Evolutionary conservation across 2,329 filamentous ascomycete species (phyloP).

Genomic region (Sclerotinia subarctica): DNA sequence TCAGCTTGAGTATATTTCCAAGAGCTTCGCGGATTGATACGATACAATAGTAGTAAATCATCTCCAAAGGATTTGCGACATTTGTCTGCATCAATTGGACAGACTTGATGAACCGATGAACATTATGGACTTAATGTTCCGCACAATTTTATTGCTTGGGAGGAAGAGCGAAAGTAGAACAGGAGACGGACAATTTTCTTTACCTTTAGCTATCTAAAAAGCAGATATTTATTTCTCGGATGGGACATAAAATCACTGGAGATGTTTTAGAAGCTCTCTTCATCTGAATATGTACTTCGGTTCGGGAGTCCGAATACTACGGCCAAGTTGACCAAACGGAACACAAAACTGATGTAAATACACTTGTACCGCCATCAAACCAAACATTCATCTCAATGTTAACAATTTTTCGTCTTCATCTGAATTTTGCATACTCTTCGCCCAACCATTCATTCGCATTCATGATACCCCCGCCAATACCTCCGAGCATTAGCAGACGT

Average conservation of each 20-base stretch:
- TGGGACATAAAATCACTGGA: neutral
- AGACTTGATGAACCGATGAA: neutral
- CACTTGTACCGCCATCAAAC: neutral
- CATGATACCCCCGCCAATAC: neutral
- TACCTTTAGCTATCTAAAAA: neutral
- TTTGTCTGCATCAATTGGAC: neutral
- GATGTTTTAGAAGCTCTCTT: neutral
- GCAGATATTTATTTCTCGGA: neutral
- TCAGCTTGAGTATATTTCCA: neutral
- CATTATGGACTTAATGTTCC: neutral
- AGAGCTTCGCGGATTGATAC: neutral
- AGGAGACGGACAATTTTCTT: neutral
- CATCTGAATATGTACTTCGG: neutral
- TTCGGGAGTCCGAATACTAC: neutral
- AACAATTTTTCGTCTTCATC: neutral
- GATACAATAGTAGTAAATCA: neutral
- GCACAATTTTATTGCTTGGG: neutral
- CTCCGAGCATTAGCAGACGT: conserved; percentile 2
- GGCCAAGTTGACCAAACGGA: neutral
- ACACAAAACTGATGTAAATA: neutral
- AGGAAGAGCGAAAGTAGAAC: neutral
- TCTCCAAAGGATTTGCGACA: neutral
- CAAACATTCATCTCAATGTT: neutral
- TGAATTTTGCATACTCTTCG: neutral
- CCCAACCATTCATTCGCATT: neutral